Percentiles rank a stretch among this genome's conserved stretches.
Conservation (phyloP, 179 eudicot genomes). For the Sideroxylon spinosum region DNA sequence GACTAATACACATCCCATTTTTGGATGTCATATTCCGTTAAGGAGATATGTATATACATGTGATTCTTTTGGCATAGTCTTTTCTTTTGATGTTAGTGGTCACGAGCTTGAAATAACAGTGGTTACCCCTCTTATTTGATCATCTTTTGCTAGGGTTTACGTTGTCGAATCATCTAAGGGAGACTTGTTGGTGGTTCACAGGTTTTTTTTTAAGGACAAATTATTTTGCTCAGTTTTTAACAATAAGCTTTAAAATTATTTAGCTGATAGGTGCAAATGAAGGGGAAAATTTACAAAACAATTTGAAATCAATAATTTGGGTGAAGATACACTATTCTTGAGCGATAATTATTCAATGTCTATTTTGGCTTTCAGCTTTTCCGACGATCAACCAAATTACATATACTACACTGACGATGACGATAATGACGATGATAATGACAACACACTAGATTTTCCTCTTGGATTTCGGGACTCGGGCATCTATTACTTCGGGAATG, state of each 20-base stretch:
- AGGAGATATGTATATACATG: not conserved
- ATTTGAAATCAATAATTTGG: not conserved
- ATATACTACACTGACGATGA: not conserved
- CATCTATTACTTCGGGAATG: not conserved
- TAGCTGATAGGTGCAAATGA: not conserved
- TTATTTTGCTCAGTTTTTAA: not conserved
- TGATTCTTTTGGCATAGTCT: no score
- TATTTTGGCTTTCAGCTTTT: not conserved
- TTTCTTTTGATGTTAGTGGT: not conserved
- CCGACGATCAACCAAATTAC: not conserved
- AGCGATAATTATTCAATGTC: not conserved
- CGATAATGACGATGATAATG: not conserved
- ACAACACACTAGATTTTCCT: not conserved
- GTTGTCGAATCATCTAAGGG: not conserved
- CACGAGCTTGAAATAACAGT: not conserved
- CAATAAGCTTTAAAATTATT: not conserved
- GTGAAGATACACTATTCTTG: not conserved
- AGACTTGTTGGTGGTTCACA: not conserved
- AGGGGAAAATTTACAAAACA: not conserved
- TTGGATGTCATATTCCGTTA: not conserved
- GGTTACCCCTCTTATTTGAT: not conserved
- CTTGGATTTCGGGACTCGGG: not conserved
- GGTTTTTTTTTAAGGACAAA: not conserved
- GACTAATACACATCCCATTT: no score
- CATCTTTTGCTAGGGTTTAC: not conserved